Conservation (phyloP, 371 early-diverging fungal genomes). For the Rhizopus sp. region DNA sequence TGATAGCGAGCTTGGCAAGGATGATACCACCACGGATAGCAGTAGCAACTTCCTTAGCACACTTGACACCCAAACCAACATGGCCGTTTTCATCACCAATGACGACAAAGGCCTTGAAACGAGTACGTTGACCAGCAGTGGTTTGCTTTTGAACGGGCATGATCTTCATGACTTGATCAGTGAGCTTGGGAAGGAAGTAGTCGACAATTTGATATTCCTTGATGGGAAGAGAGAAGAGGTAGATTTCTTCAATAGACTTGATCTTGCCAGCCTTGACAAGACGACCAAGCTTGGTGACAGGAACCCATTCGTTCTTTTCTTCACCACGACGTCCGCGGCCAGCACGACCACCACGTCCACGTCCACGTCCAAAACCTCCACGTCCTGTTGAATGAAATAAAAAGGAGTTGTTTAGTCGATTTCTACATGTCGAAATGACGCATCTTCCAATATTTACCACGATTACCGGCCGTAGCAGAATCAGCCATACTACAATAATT, state of each 20-base stretch:
- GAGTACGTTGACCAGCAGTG: conserved; percentile 99
- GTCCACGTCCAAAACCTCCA: conserved; percentile 88
- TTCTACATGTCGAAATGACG: conserved; percentile 8
- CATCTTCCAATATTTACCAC: conserved; percentile 36
- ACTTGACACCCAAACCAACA: conserved; percentile 99
- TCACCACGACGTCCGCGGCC: conserved; percentile 87
- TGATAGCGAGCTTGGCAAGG: conserved; percentile 97
- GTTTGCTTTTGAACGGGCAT: conserved; percentile 99
- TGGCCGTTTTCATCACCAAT: conserved; percentile 98
- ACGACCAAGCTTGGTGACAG: conserved; percentile 76
- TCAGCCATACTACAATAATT: conserved; percentile 61
- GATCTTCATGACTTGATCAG: conserved; percentile 99
- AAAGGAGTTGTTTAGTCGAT: background rate
- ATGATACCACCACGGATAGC: conserved; percentile 99
- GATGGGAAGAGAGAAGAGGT: conserved; percentile 97
- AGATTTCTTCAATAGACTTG: conserved; percentile 95
- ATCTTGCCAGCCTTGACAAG: conserved; percentile 94
- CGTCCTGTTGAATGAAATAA: conserved; percentile 45
- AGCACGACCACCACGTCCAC: conserved; percentile 68
- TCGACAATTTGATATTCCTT: conserved; percentile 99
- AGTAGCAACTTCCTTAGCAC: conserved; percentile 99
- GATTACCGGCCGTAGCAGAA: conserved; percentile 78
- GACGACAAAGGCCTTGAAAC: conserved; percentile 99
- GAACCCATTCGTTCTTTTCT: conserved; percentile 88
- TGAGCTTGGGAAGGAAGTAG: conserved; percentile 94